Conservation (phyloP, 176 grass and related monocot species). For the Ananas comosus region DNA sequence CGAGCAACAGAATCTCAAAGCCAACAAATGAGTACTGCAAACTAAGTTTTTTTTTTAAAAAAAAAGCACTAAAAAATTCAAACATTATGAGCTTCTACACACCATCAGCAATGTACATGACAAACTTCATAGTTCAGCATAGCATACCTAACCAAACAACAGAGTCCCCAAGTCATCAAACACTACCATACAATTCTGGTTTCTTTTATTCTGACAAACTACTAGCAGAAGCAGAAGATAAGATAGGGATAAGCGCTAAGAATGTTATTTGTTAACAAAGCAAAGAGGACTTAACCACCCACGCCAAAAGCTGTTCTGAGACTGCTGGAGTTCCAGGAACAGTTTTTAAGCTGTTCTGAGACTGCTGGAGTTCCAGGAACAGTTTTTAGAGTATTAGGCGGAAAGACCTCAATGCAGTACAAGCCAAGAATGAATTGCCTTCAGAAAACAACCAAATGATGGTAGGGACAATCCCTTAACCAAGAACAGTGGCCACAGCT, state of each 20-base stretch:
- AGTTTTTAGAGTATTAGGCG: not conserved
- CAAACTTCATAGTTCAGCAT: no score
- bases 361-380: not conserved
- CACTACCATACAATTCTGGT: not conserved
- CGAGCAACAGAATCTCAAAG: no score
- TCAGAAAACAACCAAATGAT: slow-evolving; percentile 34
- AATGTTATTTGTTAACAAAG: not conserved
- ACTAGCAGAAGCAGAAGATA: not conserved
- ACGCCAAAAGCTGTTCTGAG: not conserved
- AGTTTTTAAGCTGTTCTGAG: not conserved
- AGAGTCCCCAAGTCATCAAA: not conserved
- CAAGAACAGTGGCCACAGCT: slow-evolving; percentile 2
- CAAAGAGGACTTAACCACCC: not conserved
- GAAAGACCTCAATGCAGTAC: slow-evolving; percentile 28
- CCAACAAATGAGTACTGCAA: no score
- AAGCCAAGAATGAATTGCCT: slow-evolving; percentile 99
- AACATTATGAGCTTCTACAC: no score
- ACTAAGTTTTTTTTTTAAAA: no score
- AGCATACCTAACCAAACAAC: not conserved
- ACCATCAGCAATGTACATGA: no score
- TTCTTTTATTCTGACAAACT: not conserved
- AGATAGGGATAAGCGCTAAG: not conserved
- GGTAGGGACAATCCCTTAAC: slow-evolving; percentile 24
- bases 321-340: not conserved
- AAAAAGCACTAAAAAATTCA: no score